Percentiles rank a stretch among this genome's conserved stretches.
Evolutionary conservation across 306 rosid species (phyloP).

Genomic region (Glycine soja): DNA sequence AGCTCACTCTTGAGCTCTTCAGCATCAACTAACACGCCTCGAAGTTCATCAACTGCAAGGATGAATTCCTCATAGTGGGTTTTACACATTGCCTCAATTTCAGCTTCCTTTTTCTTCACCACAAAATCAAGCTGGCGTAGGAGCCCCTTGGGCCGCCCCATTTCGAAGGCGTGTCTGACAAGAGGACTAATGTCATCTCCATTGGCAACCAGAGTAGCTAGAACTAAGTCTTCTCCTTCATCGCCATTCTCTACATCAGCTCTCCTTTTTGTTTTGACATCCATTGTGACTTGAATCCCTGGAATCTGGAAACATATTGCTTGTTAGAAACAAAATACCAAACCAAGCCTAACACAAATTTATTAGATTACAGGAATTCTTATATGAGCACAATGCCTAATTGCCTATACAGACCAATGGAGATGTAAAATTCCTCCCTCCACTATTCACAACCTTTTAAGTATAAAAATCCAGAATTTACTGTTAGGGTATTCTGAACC

Average conservation of each 20-base stretch:
- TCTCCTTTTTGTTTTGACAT: slow-evolving; percentile 66
- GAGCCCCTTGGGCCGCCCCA: slow-evolving; percentile 81
- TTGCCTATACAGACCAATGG: too few species aligned
- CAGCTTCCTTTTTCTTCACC: slow-evolving; percentile 86
- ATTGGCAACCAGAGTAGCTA: slow-evolving; percentile 81
- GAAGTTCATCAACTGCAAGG: slow-evolving; percentile 94
- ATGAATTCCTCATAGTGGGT: slow-evolving; percentile 97
- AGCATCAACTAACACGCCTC: slow-evolving; percentile 92
- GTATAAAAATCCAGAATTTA: neutral
- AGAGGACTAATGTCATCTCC: slow-evolving; percentile 90
- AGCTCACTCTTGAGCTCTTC: slow-evolving; percentile 72
- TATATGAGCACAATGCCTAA: too few species aligned
- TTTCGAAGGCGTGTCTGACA: slow-evolving; percentile 86
- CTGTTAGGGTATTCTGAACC: neutral
- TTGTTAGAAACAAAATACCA: slow-evolving; percentile 7
- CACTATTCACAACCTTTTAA: neutral
- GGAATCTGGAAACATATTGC: slow-evolving; percentile 37
- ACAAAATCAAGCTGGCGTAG: slow-evolving; percentile 82
- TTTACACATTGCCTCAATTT: slow-evolving; percentile 97
- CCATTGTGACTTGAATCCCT: slow-evolving; percentile 54
- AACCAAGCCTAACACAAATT: too few species aligned
- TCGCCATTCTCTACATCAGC: slow-evolving; percentile 70
- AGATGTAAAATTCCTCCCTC: neutral
- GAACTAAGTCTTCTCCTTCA: slow-evolving; percentile 83
- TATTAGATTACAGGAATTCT: too few species aligned